Evolutionary conservation across 805 yeast genomes (phyloP).

Genomic region (Teunomyces stri): DNA sequence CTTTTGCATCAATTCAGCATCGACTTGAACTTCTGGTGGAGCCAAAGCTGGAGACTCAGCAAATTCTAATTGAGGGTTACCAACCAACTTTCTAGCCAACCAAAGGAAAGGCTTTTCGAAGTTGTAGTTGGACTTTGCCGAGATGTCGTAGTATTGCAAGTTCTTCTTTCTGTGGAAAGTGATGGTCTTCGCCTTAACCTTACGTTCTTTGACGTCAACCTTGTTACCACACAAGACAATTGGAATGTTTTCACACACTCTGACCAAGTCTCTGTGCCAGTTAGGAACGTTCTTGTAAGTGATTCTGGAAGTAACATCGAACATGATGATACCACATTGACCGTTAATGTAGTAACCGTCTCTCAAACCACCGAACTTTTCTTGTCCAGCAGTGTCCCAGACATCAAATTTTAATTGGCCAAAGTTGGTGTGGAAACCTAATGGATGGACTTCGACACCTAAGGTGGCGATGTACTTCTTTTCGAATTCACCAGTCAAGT

Average conservation of each 20-base stretch:
- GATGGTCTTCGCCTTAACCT: conserved; percentile 99
- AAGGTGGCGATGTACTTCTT: conserved; percentile 98
- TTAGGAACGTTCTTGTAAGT: conserved; percentile 99
- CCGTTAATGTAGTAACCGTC: conserved; percentile 99
- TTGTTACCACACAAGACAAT: conserved; percentile 99
- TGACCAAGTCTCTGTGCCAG: conserved; percentile 99
- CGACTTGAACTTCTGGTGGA: conserved; percentile 99
- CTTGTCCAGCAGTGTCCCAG: conserved; percentile 99
- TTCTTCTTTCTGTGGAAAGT: conserved; percentile 99
- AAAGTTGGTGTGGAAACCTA: conserved; percentile 95
- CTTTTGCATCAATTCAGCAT: conserved; percentile 93
- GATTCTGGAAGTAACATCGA: conserved; percentile 98
- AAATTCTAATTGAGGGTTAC: conserved; percentile 96
- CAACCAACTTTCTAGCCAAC: conserved; percentile 99
- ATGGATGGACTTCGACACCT: conserved; percentile 99
- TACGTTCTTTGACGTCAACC: conserved; percentile 99
- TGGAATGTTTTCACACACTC: conserved; percentile 99
- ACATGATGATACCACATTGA: conserved; percentile 99
- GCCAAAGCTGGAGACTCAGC: conserved; percentile 99
- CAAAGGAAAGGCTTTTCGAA: conserved; percentile 99
- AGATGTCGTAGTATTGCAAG: conserved; percentile 98
- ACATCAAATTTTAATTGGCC: conserved; percentile 99
- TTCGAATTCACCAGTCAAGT: conserved; percentile 98
- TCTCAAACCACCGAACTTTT: conserved; percentile 98
- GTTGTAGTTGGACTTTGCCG: conserved; percentile 99